Conservation (phyloP, 257 asterid genomes). For the Fraxinus americana region DNA sequence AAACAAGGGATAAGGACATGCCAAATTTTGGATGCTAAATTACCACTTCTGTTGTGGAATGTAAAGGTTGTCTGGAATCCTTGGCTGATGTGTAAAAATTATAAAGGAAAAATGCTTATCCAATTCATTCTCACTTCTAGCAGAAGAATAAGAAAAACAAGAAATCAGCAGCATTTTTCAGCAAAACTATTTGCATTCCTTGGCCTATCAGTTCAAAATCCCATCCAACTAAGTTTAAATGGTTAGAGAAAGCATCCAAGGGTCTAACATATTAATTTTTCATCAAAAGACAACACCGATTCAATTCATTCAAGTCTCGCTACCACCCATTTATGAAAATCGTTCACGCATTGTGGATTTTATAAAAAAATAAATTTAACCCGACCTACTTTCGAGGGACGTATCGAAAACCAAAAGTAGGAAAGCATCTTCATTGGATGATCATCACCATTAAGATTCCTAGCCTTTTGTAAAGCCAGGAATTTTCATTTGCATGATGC, state of each 20-base stretch:
- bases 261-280: no score
- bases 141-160: slow-evolving; percentile 17
- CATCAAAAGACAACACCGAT: no score
- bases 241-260: no score
- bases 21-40: background rate
- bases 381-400: background rate
- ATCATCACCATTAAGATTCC: slow-evolving; percentile 29
- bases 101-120: slow-evolving; percentile 49
- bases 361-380: background rate
- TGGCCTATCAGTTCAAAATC: background rate
- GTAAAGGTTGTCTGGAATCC: slow-evolving; percentile 35
- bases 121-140: slow-evolving; percentile 32
- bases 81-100: slow-evolving; percentile 54
- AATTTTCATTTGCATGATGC: slow-evolving; percentile 12
- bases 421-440: slow-evolving; percentile 18
- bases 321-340: background rate
- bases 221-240: background rate
- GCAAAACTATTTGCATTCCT: background rate
- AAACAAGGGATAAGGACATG: background rate
- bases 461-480: slow-evolving; percentile 9
- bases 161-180: background rate
- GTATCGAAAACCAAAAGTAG: background rate
- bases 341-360: background rate
- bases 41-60: background rate
- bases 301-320: background rate